These are phyloP conservation scores for Clarkia xantiana DNA, from an alignment of 345 rosid species.

Conservation along the genomic window DNA sequence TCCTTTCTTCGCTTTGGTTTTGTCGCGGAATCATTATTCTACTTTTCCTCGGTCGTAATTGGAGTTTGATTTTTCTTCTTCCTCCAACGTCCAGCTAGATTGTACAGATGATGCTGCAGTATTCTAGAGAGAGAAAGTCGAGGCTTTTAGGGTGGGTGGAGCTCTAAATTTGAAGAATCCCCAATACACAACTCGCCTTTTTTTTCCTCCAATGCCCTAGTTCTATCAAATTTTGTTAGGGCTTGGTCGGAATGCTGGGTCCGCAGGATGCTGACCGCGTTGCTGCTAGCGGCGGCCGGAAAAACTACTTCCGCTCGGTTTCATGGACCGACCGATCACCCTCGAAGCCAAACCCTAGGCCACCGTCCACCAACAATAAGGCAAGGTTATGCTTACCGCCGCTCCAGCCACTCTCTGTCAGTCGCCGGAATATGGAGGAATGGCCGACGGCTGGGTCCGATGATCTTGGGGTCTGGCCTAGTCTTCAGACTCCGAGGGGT, in stretches of 20 bases:
- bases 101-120: background rate
- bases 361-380: slow-evolving; percentile 24
- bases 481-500: slow-evolving; percentile 51
- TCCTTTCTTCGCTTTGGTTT: background rate
- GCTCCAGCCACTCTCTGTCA: slow-evolving; percentile 42
- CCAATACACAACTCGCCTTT: no score
- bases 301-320: slow-evolving; percentile 38
- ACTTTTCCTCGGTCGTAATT: slow-evolving; percentile 32
- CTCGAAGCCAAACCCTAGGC: slow-evolving; percentile 24
- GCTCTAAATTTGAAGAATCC: no score
- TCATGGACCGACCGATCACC: slow-evolving; percentile 62
- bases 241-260: slow-evolving; percentile 25
- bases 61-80: slow-evolving; percentile 36
- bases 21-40: background rate
- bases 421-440: slow-evolving; percentile 38
- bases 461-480: slow-evolving; percentile 71
- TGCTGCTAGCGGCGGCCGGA: slow-evolving; percentile 19
- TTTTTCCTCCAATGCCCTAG: no score
- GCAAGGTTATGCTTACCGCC: slow-evolving; percentile 42
- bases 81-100: slow-evolving; percentile 2
- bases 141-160: no score
- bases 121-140: slow-evolving; percentile 9
- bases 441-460: slow-evolving; percentile 67
- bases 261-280: slow-evolving; percentile 22
- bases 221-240: no score